Evolutionary conservation across 2,329 filamentous ascomycete genomes (phyloP).

Genomic region (Botrytis paeoniae): DNA sequence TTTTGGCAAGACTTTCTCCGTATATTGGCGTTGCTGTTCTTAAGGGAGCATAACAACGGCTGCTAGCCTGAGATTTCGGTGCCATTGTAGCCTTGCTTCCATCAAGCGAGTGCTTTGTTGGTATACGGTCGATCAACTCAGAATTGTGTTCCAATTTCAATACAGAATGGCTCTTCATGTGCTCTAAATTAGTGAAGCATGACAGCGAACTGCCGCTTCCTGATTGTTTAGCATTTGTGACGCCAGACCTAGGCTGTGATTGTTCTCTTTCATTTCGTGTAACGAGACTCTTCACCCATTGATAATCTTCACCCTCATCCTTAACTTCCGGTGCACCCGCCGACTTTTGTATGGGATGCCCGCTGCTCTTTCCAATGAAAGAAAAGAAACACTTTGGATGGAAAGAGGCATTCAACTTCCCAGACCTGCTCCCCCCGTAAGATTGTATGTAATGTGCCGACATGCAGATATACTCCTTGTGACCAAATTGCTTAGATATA

Average conservation of each 20-base stretch:
- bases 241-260: not conserved
- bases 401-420: not conserved
- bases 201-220: not conserved
- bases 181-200: not conserved
- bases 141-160: too few relatives aligned
- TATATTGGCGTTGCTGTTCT: not conserved
- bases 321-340: not conserved
- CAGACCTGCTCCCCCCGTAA: not conserved
- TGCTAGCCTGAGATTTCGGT: not conserved
- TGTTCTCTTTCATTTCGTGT: not conserved
- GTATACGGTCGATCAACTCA: too few relatives aligned
- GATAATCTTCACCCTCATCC: not conserved
- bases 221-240: not conserved
- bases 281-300: not conserved
- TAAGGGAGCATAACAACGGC: not conserved
- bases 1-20: not conserved
- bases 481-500: not conserved
- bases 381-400: conserved; percentile 1
- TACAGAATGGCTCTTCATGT: not conserved
- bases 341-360: not conserved
- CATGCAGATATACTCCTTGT: conserved; percentile 1
- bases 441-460: conserved; percentile 5
- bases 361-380: not conserved
- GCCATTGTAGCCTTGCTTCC: not conserved
- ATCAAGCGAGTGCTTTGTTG: not conserved